Evolutionary conservation across 78 protist species (phyloP), one percentile per base, ranked within the genome.

Genomic region (Dictyostelium purpureum): DNA sequence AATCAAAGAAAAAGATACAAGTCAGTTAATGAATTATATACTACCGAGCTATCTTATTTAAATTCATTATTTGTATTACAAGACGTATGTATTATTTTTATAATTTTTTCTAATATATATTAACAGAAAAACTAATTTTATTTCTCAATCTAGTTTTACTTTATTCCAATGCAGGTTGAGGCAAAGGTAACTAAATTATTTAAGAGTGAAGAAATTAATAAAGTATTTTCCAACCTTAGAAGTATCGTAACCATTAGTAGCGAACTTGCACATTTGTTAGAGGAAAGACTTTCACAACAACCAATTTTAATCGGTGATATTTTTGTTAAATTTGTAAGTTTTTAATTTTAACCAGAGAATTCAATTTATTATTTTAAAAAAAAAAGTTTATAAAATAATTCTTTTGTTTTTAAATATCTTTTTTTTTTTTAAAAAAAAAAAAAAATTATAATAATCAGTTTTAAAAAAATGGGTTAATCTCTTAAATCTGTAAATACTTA

Each of bases 121-220:
- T 40, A 16, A 43, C 6, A 11, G 43, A 43, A 38, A 24, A 19
- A 70, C 3, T 28, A 10, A 2, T 35, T 28, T 10, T 65, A 12
- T 18, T 65, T 33, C 9, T 10, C 4, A 18, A 24, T 9, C n/a
- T 57, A 83, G 79, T 83, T 28, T 51, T 85, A 85, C 37, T 85
- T 85, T 35, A 85, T 85, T 59, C 91, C 91, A 56, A 73, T 85
- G 81, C 82, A 85, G 45, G 91, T 85, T 52, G 91, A 85, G n/a
- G 91, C 91, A 24, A 70, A 47, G 35, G 91, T 85, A 3, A 85
- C 91, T 4, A 85, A 85, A 73, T 14, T 51, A 71, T 85, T 85
- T 18, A 85, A 85, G 10, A 52, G 59, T 59, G 82, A 85, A 33
- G 91, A 85, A 28, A 85, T 85, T 59, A 35, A 73, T 37, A 85